Evolutionary conservation across 495 filamentous ascomycete species (phyloP).

Genomic region (Lepraria neglecta): DNA sequence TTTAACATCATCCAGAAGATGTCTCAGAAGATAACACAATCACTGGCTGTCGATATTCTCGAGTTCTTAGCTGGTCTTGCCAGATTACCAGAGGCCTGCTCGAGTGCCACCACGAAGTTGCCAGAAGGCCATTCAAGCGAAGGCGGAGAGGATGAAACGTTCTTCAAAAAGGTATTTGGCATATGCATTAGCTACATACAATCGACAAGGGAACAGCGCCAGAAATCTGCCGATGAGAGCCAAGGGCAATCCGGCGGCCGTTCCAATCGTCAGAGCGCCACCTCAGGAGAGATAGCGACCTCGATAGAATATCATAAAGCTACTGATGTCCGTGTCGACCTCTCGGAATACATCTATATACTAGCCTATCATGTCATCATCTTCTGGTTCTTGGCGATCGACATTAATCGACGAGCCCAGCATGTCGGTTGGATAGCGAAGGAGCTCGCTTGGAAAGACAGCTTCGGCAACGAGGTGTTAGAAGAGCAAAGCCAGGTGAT

Average conservation of each 20-base stretch:
- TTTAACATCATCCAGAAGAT: constrained; percentile 82
- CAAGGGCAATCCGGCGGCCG: constrained; percentile 30
- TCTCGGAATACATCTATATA: constrained; percentile 86
- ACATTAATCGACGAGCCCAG: constrained; percentile 70
- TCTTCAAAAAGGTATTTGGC: constrained; percentile 86
- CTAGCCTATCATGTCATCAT: constrained; percentile 92
- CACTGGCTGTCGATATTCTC: constrained; percentile 86
- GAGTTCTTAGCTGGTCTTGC: constrained; percentile 87
- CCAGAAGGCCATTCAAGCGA: constrained; percentile 80
- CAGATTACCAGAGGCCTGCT: constrained; percentile 74
- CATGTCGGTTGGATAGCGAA: constrained; percentile 91
- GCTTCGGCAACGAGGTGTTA: constrained; percentile 62
- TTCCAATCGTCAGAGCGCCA: constrained; percentile 39
- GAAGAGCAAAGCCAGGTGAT: constrained; percentile 93
- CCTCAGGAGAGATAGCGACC: constrained; percentile 36
- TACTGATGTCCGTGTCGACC: constrained; percentile 45
- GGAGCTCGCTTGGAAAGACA: constrained; percentile 67
- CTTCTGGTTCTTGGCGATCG: constrained; percentile 91
- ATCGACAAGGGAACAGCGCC: constrained; percentile 53
- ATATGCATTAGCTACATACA: constrained; percentile 92
- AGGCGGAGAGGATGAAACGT: constrained; percentile 69
- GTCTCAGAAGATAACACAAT: constrained; percentile 90
- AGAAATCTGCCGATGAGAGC: constrained; percentile 37
- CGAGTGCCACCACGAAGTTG: constrained; percentile 76
- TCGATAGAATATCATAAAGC: constrained; percentile 28